Base-by-base conservation (phyloP, 768 basidiomycete genomes). In the Termitomyces sp. region DNA sequence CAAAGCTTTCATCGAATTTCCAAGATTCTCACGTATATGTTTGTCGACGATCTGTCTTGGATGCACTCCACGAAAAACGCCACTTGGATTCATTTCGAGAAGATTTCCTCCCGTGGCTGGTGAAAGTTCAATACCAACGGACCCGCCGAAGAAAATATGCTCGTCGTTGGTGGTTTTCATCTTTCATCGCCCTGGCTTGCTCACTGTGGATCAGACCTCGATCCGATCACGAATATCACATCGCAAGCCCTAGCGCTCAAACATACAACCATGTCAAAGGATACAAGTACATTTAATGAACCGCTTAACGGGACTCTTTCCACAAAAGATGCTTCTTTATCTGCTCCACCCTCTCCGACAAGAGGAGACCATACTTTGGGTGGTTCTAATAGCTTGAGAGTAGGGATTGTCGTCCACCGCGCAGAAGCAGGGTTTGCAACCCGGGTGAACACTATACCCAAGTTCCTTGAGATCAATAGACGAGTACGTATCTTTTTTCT, bases 11-110 rank as follows among this genome's bases (percentile, higher is more conserved):
- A 2, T 80, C 83, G 13, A 78, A 73, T 35, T 77, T 88, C 35
- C 83, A 86, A 61, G 94, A 97, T 65, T 91, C 94, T 0, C 94
- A 97, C 70, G 89, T 96, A 33, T 97, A 96, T 65, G 85, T 96
- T 35, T 94, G 93, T 74, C 82, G 84, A 61, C 81, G 83, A 58
- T 79, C 83, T 18, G 76, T 96, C 8, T 74, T 97, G 26, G 86
- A 92, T 57, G 77, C 84, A 13, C 74, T 94, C 28, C 79, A 82
- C 11, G 79, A 83, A 59, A 91, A 90, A 64, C 73, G 72, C 5
- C 80, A 85, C 63, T 78, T 94, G 43, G 87, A 92, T 52, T 96
- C 94, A 16, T 78, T 98, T 52, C 80, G 89, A 52, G 90, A 95
- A 69, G 93, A 97, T 59, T 91, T 97, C 65, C 68, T 98, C 11